A percentile compares a stretch with the other conserved stretches of the same genome.
Evolutionary conservation across 2,329 filamentous ascomycete genomes (phyloP).

Genomic region (Monosporascus sp.): DNA sequence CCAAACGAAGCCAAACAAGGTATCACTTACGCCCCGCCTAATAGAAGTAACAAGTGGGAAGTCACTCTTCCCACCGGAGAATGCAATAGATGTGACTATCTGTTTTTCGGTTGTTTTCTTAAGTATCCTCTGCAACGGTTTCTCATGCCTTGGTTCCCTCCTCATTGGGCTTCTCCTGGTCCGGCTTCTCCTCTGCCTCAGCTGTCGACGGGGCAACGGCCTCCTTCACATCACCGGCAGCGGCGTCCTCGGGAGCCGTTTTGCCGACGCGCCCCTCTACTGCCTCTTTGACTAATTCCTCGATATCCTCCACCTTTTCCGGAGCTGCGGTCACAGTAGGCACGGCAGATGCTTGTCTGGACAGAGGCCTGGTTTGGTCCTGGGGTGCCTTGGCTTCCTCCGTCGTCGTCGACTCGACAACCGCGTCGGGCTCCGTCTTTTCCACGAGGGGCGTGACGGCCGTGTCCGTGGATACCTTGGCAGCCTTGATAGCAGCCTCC

Average conservation of each 20-base stretch:
- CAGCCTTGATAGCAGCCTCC: conserved; percentile 12
- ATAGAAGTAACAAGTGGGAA: conserved; percentile 11
- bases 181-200: conserved; percentile 1
- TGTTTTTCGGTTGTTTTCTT: background rate
- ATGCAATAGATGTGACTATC: no score
- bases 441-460: conserved; percentile 10
- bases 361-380: no score
- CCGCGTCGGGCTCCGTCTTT: conserved; percentile 7
- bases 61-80: background rate
- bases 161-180: conserved; percentile 2
- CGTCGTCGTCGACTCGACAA: background rate
- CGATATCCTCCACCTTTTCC: conserved; percentile 22
- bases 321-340: conserved; percentile 13
- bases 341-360: background rate
- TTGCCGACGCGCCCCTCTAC: conserved; percentile 5
- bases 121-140: background rate
- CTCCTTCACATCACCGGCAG: conserved; percentile 3
- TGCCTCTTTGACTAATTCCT: conserved; percentile 18
- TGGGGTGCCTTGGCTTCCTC: conserved; percentile 1
- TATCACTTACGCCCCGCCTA: conserved; percentile 20
- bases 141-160: conserved; percentile 4
- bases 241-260: background rate
- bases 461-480: conserved; percentile 15
- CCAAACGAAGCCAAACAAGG: conserved; percentile 10
- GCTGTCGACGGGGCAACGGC: background rate